Evolutionary conservation across 75 land plant genomes (phyloP).

Genomic region (Pinus tabuliformis): DNA sequence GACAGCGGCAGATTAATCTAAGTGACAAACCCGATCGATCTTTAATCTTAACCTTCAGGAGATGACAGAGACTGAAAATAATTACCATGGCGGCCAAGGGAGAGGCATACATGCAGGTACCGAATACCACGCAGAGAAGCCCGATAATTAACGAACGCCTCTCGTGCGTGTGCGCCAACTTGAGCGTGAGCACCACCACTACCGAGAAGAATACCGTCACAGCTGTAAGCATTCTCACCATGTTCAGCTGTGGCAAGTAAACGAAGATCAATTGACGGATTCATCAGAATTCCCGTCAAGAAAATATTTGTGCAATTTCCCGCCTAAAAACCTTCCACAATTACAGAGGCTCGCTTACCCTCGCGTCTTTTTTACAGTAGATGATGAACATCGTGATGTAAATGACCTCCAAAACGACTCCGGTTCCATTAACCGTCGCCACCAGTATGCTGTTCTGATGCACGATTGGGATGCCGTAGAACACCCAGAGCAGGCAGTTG

Average conservation of each 20-base stretch:
- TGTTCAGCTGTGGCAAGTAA: slow-evolving; percentile 12
- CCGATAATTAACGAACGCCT: slow-evolving; percentile 38
- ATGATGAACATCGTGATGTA: slow-evolving; percentile 44
- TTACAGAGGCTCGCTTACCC: background rate
- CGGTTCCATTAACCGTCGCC: slow-evolving; percentile 68
- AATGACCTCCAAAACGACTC: slow-evolving; percentile 43
- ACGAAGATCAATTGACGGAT: background rate
- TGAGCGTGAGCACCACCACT: slow-evolving; percentile 18
- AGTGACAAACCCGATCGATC: background rate
- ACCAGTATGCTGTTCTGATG: slow-evolving; percentile 62
- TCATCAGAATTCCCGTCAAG: background rate
- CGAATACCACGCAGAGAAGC: slow-evolving; percentile 31
- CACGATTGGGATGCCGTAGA: slow-evolving; percentile 73
- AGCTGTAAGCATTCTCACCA: slow-evolving; percentile 3
- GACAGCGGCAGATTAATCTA: background rate
- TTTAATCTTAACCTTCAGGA: background rate
- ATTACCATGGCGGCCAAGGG: slow-evolving; percentile 74
- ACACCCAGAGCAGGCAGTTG: slow-evolving; percentile 79
- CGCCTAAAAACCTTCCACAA: background rate
- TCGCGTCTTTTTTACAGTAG: background rate
- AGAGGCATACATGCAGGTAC: slow-evolving; percentile 62
- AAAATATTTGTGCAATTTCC: background rate
- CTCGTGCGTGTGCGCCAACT: slow-evolving; percentile 3
- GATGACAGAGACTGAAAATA: slow-evolving; percentile 4
- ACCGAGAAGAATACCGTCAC: slow-evolving; percentile 19